These are phyloP conservation scores for Candida fluviatilis DNA, from an alignment of 805 yeast genomes.

Conservation along the genomic window DNA sequence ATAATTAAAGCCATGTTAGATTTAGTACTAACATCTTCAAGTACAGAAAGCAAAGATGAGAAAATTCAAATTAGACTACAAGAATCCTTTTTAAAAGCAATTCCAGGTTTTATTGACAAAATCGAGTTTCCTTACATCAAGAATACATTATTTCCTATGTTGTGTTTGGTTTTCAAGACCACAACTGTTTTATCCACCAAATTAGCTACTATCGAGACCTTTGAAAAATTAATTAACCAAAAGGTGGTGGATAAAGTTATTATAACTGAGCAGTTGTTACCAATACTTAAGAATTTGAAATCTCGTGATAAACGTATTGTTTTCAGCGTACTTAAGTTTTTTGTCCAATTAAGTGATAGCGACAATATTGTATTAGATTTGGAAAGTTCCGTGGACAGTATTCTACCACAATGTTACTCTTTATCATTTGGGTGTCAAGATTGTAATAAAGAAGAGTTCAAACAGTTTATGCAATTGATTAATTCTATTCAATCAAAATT, in stretches of 20 bases:
- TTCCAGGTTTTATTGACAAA: slow-evolving; percentile 38
- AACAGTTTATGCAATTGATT: slow-evolving; percentile 19
- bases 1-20: slow-evolving; percentile 42
- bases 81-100: slow-evolving; percentile 46
- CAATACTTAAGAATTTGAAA: slow-evolving; percentile 69
- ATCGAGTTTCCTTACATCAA: slow-evolving; percentile 70
- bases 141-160: slow-evolving; percentile 67
- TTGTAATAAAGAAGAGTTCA: slow-evolving; percentile 31
- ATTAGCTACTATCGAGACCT: slow-evolving; percentile 57
- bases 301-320: slow-evolving; percentile 70
- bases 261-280: slow-evolving; percentile 75
- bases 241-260: slow-evolving; percentile 68
- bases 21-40: slow-evolving; percentile 24
- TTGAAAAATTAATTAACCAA: slow-evolving; percentile 51
- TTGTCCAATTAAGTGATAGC: slow-evolving; percentile 45
- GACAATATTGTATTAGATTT: slow-evolving; percentile 27
- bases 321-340: slow-evolving; percentile 42
- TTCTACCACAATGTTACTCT: slow-evolving; percentile 28
- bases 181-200: slow-evolving; percentile 84
- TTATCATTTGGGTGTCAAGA: slow-evolving; percentile 37
- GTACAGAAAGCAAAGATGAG: slow-evolving; percentile 24
- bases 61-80: slow-evolving; percentile 41
- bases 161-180: slow-evolving; percentile 70
- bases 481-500: slow-evolving; percentile 18
- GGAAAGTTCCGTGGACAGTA: slow-evolving; percentile 24